Evolutionary conservation across 208 protist species (phyloP).

Genomic region (Acanthamoeba castellanii): DNA sequence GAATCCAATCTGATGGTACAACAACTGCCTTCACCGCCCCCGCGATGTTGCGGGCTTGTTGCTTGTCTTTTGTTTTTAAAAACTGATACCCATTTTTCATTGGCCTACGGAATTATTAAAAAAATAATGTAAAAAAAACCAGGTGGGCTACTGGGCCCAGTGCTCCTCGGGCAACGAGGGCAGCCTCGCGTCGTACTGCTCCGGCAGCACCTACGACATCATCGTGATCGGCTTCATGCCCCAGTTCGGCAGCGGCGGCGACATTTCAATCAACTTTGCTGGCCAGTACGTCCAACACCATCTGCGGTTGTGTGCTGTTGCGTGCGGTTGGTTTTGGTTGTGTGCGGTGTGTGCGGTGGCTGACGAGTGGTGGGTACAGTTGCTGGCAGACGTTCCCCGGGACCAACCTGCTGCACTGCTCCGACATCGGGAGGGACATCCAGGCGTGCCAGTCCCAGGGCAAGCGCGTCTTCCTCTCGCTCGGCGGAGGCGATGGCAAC

Average conservation of each 20-base stretch:
- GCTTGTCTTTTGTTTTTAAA: neutral
- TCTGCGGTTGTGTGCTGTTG: neutral
- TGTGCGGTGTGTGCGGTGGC: conserved; percentile 15
- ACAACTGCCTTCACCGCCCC: no score
- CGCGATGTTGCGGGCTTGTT: no score
- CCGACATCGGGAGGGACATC: conserved; percentile 68
- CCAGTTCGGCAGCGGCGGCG: conserved; percentile 65
- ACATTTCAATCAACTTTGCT: conserved; percentile 26
- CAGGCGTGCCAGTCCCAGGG: conserved; percentile 67
- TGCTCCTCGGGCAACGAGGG: conserved; percentile 35
- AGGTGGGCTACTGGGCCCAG: conserved; percentile 69
- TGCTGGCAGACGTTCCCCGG: conserved; percentile 27
- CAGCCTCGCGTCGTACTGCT: conserved; percentile 64
- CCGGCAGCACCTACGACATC: conserved; percentile 77
- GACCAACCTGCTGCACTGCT: conserved; percentile 18
- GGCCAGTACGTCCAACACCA: neutral
- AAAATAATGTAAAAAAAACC: no score
- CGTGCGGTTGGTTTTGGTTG: neutral
- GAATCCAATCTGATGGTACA: no score
- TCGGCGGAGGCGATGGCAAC: conserved; percentile 74
- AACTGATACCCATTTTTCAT: no score
- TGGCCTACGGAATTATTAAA: no score
- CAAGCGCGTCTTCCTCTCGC: conserved; percentile 72
- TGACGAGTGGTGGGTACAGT: neutral
- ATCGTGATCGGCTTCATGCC: conserved; percentile 73